These are phyloP conservation scores for Colletotrichum graminicola DNA, from an alignment of 2,329 filamentous ascomycete genomes.

Conservation along the genomic window DNA sequence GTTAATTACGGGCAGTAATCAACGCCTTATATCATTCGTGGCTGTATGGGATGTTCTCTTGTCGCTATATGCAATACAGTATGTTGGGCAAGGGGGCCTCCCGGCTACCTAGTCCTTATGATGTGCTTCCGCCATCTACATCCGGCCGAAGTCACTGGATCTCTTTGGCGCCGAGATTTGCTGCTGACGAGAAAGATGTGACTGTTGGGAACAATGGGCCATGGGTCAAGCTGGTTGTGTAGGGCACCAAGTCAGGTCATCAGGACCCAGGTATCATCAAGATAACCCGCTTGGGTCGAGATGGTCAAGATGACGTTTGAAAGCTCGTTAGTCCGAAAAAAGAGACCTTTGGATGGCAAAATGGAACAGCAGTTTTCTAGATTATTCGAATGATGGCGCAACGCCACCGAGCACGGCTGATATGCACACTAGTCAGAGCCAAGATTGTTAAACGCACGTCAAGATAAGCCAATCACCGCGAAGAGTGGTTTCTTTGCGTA, in stretches of 20 bases:
- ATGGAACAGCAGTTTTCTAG: not conserved
- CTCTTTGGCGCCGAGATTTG: not conserved
- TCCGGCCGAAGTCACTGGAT: not conserved
- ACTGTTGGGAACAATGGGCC: not conserved
- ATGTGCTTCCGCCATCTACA: not conserved
- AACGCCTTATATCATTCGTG: no score
- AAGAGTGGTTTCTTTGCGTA: not conserved
- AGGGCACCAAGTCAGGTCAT: not conserved
- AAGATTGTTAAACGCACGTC: not conserved
- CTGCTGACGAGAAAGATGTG: not conserved
- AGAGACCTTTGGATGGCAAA: not conserved
- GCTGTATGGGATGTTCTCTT: not conserved
- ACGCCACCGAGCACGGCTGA: not conserved
- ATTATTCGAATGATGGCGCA: not conserved
- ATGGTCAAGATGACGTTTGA: not conserved
- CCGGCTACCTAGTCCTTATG: not conserved
- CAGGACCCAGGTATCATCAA: not conserved
- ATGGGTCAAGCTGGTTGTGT: not conserved
- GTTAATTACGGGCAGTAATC: no score
- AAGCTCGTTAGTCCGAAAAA: not conserved
- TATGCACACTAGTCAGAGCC: not conserved
- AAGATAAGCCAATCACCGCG: not conserved
- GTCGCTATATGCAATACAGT: not conserved
- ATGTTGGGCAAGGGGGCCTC: not conserved
- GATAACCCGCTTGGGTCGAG: no score